Percentiles rank a stretch among this genome's conserved stretches.
These are phyloP conservation scores for Saitozyma sp. DNA, from an alignment of 768 basidiomycete species.

Conservation along the genomic window DNA sequence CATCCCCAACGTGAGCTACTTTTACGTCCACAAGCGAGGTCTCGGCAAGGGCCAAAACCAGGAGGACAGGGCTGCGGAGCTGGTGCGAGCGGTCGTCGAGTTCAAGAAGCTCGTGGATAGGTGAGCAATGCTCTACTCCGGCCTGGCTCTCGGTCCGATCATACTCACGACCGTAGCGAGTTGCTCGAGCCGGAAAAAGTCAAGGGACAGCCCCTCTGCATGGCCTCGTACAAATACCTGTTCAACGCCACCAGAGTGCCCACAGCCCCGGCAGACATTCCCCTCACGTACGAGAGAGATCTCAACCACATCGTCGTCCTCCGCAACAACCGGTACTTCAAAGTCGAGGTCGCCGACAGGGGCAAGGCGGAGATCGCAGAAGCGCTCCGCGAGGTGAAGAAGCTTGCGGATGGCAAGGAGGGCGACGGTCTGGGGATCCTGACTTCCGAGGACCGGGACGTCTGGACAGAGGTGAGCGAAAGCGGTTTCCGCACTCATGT, in stretches of 20 bases:
- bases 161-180: constrained; percentile 57
- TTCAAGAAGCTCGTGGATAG: constrained; percentile 82
- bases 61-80: constrained; percentile 72
- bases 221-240: constrained; percentile 94
- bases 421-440: constrained; percentile 69
- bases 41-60: constrained; percentile 54
- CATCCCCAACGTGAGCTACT: constrained; percentile 91
- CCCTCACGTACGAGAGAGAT: constrained; percentile 71
- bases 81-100: constrained; percentile 79
- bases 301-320: constrained; percentile 81
- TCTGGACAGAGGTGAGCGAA: constrained; percentile 73
- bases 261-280: constrained; percentile 75
- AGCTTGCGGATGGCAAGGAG: constrained; percentile 66
- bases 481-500: neutral
- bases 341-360: constrained; percentile 68
- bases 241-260: constrained; percentile 95
- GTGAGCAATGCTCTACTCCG: constrained; percentile 54
- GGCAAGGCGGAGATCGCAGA: constrained; percentile 72
- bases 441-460: constrained; percentile 83
- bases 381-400: constrained; percentile 70
- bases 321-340: constrained; percentile 86
- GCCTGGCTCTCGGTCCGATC: constrained; percentile 1
- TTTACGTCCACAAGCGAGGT: constrained; percentile 82
- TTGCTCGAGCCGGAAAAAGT: constrained; percentile 85
- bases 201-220: constrained; percentile 70